Conservation (phyloP, 2,329 filamentous ascomycete genomes). For the Cladophialophora yegresii region DNA sequence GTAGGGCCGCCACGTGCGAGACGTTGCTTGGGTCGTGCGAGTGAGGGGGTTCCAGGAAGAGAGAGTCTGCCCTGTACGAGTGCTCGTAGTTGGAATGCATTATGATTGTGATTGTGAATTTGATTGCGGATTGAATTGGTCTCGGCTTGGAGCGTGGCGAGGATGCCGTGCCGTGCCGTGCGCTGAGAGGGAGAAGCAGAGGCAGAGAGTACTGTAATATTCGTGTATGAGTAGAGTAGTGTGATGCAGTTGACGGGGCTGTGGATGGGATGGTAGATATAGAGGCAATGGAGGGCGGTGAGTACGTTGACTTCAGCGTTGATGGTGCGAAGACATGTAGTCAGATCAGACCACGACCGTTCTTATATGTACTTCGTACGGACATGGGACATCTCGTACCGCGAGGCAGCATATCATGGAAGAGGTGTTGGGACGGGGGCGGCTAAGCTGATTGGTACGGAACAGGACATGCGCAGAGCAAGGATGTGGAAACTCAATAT, state of each 20-base stretch:
- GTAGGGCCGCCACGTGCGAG: conserved; percentile 30
- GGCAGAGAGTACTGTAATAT: background rate
- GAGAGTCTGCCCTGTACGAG: conserved; percentile 20
- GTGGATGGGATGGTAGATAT: background rate
- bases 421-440: background rate
- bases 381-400: background rate
- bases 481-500: conserved; percentile 2
- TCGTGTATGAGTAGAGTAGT: background rate
- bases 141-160: background rate
- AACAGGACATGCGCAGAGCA: background rate
- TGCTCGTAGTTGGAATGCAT: conserved; percentile 22
- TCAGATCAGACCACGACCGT: conserved; percentile 18
- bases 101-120: background rate
- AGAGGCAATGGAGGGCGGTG: background rate
- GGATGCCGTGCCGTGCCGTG: too few species aligned
- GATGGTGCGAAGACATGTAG: conserved; percentile 5
- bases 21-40: conserved; percentile 30
- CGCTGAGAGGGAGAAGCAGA: background rate
- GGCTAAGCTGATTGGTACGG: conserved; percentile 21
- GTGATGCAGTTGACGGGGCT: background rate
- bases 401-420: conserved; percentile 2
- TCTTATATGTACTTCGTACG: conserved; percentile 12
- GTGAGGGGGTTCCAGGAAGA: conserved; percentile 33
- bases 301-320: background rate
- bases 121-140: background rate